Evolutionary conservation across 805 yeast genomes (phyloP).

Genomic region (Sugiyamaella floridensis): DNA sequence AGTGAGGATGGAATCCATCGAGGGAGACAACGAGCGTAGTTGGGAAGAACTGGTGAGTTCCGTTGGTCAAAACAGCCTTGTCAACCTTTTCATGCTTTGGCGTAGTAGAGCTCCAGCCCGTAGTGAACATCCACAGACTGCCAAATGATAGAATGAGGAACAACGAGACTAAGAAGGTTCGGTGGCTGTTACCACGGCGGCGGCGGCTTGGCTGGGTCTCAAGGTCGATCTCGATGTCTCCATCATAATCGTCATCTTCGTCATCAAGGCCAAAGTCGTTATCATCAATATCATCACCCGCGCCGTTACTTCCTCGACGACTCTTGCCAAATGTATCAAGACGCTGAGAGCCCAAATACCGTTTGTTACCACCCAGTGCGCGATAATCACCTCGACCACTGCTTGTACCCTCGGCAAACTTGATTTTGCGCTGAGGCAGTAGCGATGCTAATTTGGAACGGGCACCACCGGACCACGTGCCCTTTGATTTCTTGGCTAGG

Average conservation of each 20-base stretch:
- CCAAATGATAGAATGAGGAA: slow-evolving; percentile 11
- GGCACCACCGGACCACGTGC: neutral
- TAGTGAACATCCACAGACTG: slow-evolving; percentile 1
- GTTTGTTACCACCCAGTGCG: neutral
- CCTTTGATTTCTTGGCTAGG: slow-evolving; percentile 7
- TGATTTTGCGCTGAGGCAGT: slow-evolving; percentile 13
- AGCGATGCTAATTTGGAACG: slow-evolving; percentile 5
- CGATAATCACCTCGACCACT: neutral
- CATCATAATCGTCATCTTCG: slow-evolving; percentile 3
- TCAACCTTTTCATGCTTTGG: neutral
- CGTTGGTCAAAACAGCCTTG: slow-evolving; percentile 36
- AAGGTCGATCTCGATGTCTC: slow-evolving; percentile 19
- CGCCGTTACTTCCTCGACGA: neutral
- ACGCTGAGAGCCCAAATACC: slow-evolving; percentile 2
- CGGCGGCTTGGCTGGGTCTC: slow-evolving; percentile 18
- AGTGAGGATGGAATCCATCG: slow-evolving; percentile 90
- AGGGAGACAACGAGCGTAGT: slow-evolving; percentile 74
- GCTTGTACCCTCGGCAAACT: slow-evolving; percentile 8
- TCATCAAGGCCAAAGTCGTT: slow-evolving; percentile 3
- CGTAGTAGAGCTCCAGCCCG: neutral
- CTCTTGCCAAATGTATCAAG: slow-evolving; percentile 7
- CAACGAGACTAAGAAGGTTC: slow-evolving; percentile 7
- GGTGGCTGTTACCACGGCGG: neutral
- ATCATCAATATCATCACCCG: neutral
- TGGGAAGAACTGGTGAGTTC: slow-evolving; percentile 65